phyloP scores from a whole-genome alignment of 352 stramenopile genomes.

The Phytophthora hybrid region DNA sequence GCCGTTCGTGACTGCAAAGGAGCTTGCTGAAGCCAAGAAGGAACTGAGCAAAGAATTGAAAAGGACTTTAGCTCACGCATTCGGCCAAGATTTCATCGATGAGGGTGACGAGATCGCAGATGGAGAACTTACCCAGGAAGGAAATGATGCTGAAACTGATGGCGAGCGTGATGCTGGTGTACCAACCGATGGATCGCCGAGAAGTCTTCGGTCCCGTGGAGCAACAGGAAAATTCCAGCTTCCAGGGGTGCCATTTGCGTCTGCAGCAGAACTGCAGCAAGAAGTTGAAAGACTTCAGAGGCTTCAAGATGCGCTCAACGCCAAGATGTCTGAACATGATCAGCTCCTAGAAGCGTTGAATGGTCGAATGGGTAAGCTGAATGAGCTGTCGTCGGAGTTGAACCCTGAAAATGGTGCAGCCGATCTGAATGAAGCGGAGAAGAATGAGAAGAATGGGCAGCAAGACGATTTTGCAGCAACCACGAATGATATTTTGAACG shows the following conservation, averaged over 20 bases:
- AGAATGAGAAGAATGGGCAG: conserved; percentile 1
- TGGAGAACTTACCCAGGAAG: conserved; percentile 3
- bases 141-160: not conserved
- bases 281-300: conserved; percentile 54
- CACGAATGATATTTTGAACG: conserved; percentile 48
- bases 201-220: conserved; percentile 3
- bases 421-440: conserved; percentile 12
- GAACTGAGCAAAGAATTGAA: conserved; percentile 58
- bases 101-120: conserved; percentile 29
- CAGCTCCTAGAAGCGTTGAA: conserved; percentile 47
- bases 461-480: conserved; percentile 22
- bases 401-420: not conserved
- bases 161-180: not conserved
- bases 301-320: conserved; percentile 46
- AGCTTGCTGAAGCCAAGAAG: conserved; percentile 55
- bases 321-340: conserved; percentile 49
- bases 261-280: conserved; percentile 49
- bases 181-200: conserved; percentile 1
- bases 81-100: conserved; percentile 46
- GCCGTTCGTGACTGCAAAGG: conserved; percentile 53
- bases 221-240: conserved; percentile 22
- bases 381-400: conserved; percentile 29
- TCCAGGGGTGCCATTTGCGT: conserved; percentile 48
- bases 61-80: conserved; percentile 50
- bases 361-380: conserved; percentile 41